phyloP scores from a whole-genome alignment of 164 flowering plant species.

The Saururus chinensis region DNA sequence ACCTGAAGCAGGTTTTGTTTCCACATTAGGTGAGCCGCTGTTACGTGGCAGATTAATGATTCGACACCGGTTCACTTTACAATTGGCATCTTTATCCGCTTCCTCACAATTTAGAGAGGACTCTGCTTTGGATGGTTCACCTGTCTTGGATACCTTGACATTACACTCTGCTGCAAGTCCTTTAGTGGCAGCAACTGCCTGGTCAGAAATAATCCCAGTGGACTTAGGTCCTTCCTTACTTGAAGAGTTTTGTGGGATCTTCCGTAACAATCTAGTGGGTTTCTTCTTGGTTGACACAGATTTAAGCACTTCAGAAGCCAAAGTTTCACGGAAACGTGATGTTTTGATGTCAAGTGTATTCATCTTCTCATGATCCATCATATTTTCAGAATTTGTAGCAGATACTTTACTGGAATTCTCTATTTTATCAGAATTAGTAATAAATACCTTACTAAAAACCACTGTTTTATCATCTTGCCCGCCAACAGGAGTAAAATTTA shows the following conservation, averaged over 20 bases:
- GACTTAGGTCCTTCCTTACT: background rate
- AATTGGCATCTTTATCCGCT: constrained; percentile 23
- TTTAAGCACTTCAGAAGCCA: constrained; percentile 4
- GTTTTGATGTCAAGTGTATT: constrained; percentile 6
- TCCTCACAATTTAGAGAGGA: constrained; percentile 16
- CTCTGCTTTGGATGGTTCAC: constrained; percentile 13
- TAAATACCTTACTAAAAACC: background rate
- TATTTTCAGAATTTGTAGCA: background rate
- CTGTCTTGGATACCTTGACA: constrained; percentile 3
- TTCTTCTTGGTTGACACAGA: constrained; percentile 11
- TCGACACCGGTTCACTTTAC: constrained; percentile 31
- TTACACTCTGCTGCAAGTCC: background rate
- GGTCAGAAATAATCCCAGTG: background rate
- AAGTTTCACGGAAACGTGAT: constrained; percentile 14
- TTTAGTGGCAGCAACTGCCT: background rate
- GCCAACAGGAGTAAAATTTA: constrained; percentile 5
- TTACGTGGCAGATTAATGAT: constrained; percentile 44
- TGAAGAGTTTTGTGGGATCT: constrained; percentile 10
- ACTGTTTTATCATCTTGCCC: background rate
- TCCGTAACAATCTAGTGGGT: constrained; percentile 2
- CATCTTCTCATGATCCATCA: background rate
- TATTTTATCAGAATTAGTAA: constrained; percentile 6
- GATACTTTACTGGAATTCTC: constrained; percentile 14
- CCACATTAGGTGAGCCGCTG: constrained; percentile 21
- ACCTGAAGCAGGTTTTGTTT: constrained; percentile 17